A percentile compares a stretch with the other conserved stretches of the same genome.
Conservation (phyloP, 1,284 basidiomycete genomes). For the Trichosporon ovoides region DNA sequence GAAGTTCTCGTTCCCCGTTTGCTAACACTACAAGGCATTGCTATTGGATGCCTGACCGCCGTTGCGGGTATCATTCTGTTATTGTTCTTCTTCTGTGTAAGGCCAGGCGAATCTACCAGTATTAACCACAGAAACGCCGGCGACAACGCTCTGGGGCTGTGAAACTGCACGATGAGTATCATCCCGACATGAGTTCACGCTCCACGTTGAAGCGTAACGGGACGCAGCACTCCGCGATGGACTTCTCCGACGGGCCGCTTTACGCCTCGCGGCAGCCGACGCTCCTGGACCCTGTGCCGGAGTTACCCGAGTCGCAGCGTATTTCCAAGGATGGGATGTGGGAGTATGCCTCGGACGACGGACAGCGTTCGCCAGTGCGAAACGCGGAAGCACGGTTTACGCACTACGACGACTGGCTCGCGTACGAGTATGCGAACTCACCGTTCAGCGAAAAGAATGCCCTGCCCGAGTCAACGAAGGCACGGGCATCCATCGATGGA, state of each 20-base stretch:
- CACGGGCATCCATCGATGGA: neutral
- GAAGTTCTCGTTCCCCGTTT: too few relatives aligned
- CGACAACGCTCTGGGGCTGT: neutral
- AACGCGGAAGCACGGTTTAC: slow-evolving; percentile 2
- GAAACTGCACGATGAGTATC: neutral
- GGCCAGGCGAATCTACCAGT: neutral
- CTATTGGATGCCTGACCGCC: neutral
- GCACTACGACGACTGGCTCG: slow-evolving; percentile 15
- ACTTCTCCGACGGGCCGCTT: slow-evolving; percentile 18
- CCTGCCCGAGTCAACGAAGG: neutral
- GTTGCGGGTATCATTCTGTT: neutral
- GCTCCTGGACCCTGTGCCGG: neutral
- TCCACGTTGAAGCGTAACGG: slow-evolving; percentile 15
- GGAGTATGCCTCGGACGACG: slow-evolving; percentile 8
- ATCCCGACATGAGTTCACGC: slow-evolving; percentile 1
- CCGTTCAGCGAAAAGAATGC: neutral
- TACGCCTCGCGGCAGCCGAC: neutral
- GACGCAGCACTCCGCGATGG: slow-evolving; percentile 14
- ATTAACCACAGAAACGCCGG: neutral
- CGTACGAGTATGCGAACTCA: slow-evolving; percentile 2
- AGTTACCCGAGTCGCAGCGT: neutral
- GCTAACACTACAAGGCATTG: neutral
- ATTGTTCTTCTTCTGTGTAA: neutral
- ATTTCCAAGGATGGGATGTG: neutral
- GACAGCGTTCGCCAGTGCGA: neutral